phyloP scores from a whole-genome alignment of 495 filamentous ascomycete genomes.

The Xylaria castorea region DNA sequence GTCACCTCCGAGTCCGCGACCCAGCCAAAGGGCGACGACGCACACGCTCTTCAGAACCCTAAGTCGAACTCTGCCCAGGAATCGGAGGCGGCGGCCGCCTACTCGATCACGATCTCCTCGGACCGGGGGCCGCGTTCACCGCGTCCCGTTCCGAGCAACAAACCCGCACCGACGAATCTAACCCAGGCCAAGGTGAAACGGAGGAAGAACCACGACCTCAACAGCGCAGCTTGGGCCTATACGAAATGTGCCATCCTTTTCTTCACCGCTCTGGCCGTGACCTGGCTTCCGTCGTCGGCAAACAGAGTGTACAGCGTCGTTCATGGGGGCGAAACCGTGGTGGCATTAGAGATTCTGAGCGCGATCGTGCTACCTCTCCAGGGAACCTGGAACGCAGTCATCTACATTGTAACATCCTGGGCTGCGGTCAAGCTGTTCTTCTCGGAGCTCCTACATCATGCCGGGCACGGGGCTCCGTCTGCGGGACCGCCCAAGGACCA shows the following conservation, averaged over 20 bases:
- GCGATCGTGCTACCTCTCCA: slow-evolving; percentile 82
- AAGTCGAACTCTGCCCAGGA: slow-evolving; percentile 8
- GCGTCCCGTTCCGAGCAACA: slow-evolving; percentile 29
- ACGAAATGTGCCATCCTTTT: slow-evolving; percentile 86
- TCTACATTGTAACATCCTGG: slow-evolving; percentile 74
- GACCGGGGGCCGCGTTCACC: slow-evolving; percentile 37
- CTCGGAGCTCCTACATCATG: slow-evolving; percentile 30
- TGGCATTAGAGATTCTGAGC: slow-evolving; percentile 70
- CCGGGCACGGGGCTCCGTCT: slow-evolving; percentile 29
- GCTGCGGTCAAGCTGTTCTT: slow-evolving; percentile 51
- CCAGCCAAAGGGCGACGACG: slow-evolving; percentile 35
- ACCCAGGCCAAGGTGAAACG: slow-evolving; percentile 36
- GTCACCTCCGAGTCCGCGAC: slow-evolving; percentile 52
- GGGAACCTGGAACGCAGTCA: slow-evolving; percentile 85
- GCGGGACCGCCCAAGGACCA: slow-evolving; percentile 30
- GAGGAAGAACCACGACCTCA: slow-evolving; percentile 43
- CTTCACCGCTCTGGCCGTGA: slow-evolving; percentile 80
- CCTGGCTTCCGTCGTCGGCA: slow-evolving; percentile 84
- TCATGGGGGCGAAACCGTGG: slow-evolving; percentile 57
- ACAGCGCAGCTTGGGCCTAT: slow-evolving; percentile 75
- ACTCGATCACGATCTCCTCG: slow-evolving; percentile 57
- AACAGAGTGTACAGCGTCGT: slow-evolving; percentile 78
- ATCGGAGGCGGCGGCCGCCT: slow-evolving; percentile 40
- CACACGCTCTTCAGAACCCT: slow-evolving; percentile 37
- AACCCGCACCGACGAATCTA: slow-evolving; percentile 23